Evolutionary conservation across 345 rosid species (phyloP), one percentile per base, ranked within the genome.

Genomic region (Linum tenue): DNA sequence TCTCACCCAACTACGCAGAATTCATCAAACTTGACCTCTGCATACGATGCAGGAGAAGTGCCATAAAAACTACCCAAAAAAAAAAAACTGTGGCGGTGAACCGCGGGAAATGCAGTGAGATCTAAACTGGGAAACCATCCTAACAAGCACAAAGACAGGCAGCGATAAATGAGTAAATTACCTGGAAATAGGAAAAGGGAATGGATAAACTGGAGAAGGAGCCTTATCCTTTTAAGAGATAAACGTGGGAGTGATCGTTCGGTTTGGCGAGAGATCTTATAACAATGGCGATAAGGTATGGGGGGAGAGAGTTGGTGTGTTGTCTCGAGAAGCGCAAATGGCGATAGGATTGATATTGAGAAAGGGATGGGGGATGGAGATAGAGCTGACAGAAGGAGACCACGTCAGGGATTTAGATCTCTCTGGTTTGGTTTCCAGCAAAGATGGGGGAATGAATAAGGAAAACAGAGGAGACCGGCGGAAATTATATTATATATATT

Each of bases 331-430:
- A 60, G 55, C 14, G 2, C 31, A 53, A 60, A 67, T 12, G 70
- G 31, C 31, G 31, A 22, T 22, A 39, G 63, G 65, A 57, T 35
- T 9, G 31, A 22, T 55, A 65, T 41, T 14, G 58, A 58, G 22
- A 57, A 5, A 36, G 55, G 67, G 43, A 14, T 6, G 5, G 67
- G 67, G 11, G 50, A 3, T 55, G 22, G 39, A 60, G 79, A 77
- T 77, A 75, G 44, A 70, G 69, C 63, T 48, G 72, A 70, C 74
- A 74, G 66, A 62, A 65, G 38, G 37, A 55, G 0, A 70, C 66
- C 76, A 70, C 76, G 78, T 75, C 85, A 74, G 72, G 50, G 56
- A 22, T 22, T 65, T 36, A 66, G 70, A 70, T 59, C 51, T 65
- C 36, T 4, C 10, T 22, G 31, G 31, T 63, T 35, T 40, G 37